Percentiles rank a stretch among this genome's conserved stretches.
These are phyloP conservation scores for Candida sphagnicola DNA, from an alignment of 805 yeast genomes.

Conservation along the genomic window DNA sequence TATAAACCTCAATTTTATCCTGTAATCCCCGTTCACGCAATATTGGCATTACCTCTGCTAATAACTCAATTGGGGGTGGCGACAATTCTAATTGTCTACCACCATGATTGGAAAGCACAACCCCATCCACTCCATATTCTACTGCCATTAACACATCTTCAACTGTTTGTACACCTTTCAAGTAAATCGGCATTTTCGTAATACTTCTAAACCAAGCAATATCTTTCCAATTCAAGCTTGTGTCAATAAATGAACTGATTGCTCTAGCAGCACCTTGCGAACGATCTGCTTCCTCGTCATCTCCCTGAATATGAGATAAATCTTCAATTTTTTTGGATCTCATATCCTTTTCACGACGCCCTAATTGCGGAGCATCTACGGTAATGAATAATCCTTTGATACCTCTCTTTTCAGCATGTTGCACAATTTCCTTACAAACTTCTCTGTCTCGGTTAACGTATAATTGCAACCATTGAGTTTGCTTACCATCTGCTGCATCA, in stretches of 20 bases:
- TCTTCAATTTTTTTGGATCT: slow-evolving; percentile 54
- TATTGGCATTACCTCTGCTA: slow-evolving; percentile 50
- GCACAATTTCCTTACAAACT: slow-evolving; percentile 57
- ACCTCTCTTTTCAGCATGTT: slow-evolving; percentile 69
- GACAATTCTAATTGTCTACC: slow-evolving; percentile 68
- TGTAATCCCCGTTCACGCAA: slow-evolving; percentile 38
- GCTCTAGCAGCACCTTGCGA: slow-evolving; percentile 85
- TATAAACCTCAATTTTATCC: slow-evolving; percentile 54
- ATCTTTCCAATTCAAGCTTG: slow-evolving; percentile 36
- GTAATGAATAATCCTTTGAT: slow-evolving; percentile 82
- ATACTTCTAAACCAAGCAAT: slow-evolving; percentile 36
- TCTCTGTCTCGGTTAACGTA: slow-evolving; percentile 77
- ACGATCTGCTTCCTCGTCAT: slow-evolving; percentile 52
- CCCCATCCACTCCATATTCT: slow-evolving; percentile 57
- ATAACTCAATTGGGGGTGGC: slow-evolving; percentile 57
- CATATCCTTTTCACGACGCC: slow-evolving; percentile 87
- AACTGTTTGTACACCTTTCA: slow-evolving; percentile 64
- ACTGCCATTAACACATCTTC: slow-evolving; percentile 63
- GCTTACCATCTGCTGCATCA: slow-evolving; percentile 60
- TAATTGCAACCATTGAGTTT: slow-evolving; percentile 84
- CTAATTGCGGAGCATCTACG: slow-evolving; percentile 90
- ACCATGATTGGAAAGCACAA: slow-evolving; percentile 70
- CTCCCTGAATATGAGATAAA: slow-evolving; percentile 44
- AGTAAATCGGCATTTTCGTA: slow-evolving; percentile 36
- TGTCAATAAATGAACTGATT: slow-evolving; percentile 71